A percentile compares a stretch with the other conserved stretches of the same genome.
Conservation (phyloP, 2,329 filamentous ascomycete genomes). For the Trichoderma afroharzianum region DNA sequence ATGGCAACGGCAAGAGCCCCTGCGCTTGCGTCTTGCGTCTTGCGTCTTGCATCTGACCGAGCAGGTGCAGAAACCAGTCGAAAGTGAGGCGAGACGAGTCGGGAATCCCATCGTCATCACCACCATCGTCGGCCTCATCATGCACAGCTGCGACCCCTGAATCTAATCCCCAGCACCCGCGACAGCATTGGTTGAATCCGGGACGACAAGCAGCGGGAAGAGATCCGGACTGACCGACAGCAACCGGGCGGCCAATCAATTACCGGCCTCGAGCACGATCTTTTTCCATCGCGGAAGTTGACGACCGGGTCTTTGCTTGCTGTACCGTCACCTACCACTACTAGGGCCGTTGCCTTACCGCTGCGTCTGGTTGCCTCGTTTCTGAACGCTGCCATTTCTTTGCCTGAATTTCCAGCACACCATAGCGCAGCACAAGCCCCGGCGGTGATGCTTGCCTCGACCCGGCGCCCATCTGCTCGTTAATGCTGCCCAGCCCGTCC, state of each 20-base stretch:
- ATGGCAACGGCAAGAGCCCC: not conserved
- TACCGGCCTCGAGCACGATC: not conserved
- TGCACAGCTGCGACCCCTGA: not conserved
- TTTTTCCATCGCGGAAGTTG: not conserved
- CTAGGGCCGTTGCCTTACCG: not conserved
- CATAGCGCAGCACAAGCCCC: not conserved
- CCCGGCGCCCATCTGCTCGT: not conserved
- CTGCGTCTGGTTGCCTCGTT: not conserved
- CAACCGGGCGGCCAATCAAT: not conserved
- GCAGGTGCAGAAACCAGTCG: not conserved
- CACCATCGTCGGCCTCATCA: not conserved
- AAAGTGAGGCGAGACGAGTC: constrained; percentile 3
- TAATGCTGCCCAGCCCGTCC: not conserved
- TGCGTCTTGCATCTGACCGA: constrained; percentile 14
- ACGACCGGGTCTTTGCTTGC: not conserved
- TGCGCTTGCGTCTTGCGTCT: not conserved
- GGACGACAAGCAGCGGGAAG: not conserved
- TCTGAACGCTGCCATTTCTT: not conserved
- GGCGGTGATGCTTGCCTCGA: not conserved
- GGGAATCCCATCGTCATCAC: not conserved
- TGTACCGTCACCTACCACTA: not conserved
- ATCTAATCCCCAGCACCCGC: not conserved
- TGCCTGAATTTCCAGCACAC: not conserved
- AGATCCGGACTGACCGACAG: not conserved
- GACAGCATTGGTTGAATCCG: not conserved